Conservation (phyloP, 176 grass and related monocot genomes). For the Triticum aestivum region IWGSC_CS_RefSeq_v2.1 NC_057798.1:563398967-563399466, state of each 20-base stretch:
- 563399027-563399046: not conserved
- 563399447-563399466: conserved; percentile 79
- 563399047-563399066: not conserved
- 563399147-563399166: conserved; percentile 38
- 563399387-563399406: conserved; percentile 72
- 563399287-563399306: conserved; percentile 45
- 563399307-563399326: conserved; percentile 19
- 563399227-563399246: conserved; percentile 14
- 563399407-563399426: conserved; percentile 78
- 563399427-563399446: conserved; percentile 73
- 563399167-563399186: conserved; percentile 29
- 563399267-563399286: conserved; percentile 47
- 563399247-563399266: conserved; percentile 15
- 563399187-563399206: conserved; percentile 9
- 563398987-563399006: not conserved
- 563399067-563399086: conserved; percentile 33
- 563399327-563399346: conserved; percentile 58
- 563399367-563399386: conserved; percentile 69
- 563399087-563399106: conserved; percentile 53
- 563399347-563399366: conserved; percentile 64
- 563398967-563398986: not conserved
- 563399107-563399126: conserved; percentile 29
- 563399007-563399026: not conserved
- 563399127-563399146: conserved; percentile 31
- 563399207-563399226: conserved; percentile 6